Evolutionary conservation across 495 filamentous ascomycete species (phyloP), one percentile per base, ranked within the genome.

Genomic region (Hypomontagnella submonticulosa): DNA sequence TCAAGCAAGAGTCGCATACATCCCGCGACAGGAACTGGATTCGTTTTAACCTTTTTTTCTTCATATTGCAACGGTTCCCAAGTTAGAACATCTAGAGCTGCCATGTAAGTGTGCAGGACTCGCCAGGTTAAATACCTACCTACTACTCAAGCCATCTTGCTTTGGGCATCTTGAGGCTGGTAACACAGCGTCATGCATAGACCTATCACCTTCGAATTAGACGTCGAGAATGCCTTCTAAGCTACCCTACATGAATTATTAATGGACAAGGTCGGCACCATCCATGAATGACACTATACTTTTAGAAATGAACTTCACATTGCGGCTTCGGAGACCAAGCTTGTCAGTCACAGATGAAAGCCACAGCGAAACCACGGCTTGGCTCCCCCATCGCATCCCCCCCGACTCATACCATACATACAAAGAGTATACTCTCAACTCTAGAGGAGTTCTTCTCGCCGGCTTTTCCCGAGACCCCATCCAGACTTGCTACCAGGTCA

Each of bases 391-490:
- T 54, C 34, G 36, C 48, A 1, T 37, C 27, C 32, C 32, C 11
- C 15, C 32, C 49, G 19, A 41, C 50, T 4, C 33, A 34, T 63
- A 33, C 49, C 38, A 27, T 19, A 19, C 37, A 33, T 42, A 36
- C 27, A n/a, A 4, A 18, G 38, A 44, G 51, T 56, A 56, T 53
- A 56, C 34, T 42, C 15, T 34, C 23, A 30, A 43, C 34, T 61
- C 38, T 15, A 50, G 30, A 38, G 20, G 34, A 15, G 16, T 27
- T 40, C 49, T 48, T 63, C 49, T 23, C 61, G 18, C 66, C 66
- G 66, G 50, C 55, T 69, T 69, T 69, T 69, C 60, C 66, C 66
- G 66, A 63, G 50, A 41, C 43, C 63, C 62, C 55, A 64, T 64
- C 20, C 23, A 57, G 36, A 56, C 50, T 57, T 58, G 36, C 48